These are phyloP conservation scores for Fomitopsis serialis DNA, from an alignment of 768 basidiomycete species.

Conservation along the genomic window DNA sequence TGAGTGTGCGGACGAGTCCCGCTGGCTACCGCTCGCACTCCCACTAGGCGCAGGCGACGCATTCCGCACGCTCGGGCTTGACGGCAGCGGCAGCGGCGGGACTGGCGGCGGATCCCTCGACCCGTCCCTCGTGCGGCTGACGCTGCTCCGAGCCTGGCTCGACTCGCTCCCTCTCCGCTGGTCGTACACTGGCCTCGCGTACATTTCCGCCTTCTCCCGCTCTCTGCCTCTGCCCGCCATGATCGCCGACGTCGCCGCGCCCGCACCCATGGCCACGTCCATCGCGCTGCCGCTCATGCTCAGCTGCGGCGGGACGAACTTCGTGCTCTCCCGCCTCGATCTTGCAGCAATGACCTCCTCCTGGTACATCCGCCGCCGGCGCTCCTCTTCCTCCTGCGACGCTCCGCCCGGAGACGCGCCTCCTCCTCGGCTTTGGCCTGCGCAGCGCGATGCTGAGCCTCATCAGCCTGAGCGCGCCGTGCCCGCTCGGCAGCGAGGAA, in stretches of 20 bases:
- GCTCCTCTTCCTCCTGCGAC: slow-evolving; percentile 57
- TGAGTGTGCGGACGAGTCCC: background rate
- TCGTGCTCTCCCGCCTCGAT: slow-evolving; percentile 48
- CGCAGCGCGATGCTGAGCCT: slow-evolving; percentile 39
- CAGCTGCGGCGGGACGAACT: slow-evolving; percentile 14
- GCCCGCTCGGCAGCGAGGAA: slow-evolving; percentile 51
- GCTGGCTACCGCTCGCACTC: background rate
- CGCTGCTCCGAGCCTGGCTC: background rate
- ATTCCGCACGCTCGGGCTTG: background rate
- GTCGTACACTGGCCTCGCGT: slow-evolving; percentile 19
- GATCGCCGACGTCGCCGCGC: slow-evolving; percentile 13
- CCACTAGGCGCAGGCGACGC: slow-evolving; percentile 1
- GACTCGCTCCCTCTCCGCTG: slow-evolving; percentile 19
- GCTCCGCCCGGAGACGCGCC: slow-evolving; percentile 34
- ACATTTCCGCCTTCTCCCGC: slow-evolving; percentile 6
- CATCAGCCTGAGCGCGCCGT: slow-evolving; percentile 31
- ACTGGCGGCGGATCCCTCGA: background rate
- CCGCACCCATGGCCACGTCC: slow-evolving; percentile 13
- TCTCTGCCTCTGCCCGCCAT: background rate
- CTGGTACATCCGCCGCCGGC: slow-evolving; percentile 43
- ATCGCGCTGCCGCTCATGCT: slow-evolving; percentile 15
- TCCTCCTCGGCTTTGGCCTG: slow-evolving; percentile 39
- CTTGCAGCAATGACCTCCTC: slow-evolving; percentile 62
- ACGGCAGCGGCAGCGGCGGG: background rate
- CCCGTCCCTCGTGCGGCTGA: background rate